A percentile compares a stretch with the other conserved stretches of the same genome.
Evolutionary conservation across 1,284 basidiomycete genomes (phyloP).

Genomic region (Irpex rosettiformis): DNA sequence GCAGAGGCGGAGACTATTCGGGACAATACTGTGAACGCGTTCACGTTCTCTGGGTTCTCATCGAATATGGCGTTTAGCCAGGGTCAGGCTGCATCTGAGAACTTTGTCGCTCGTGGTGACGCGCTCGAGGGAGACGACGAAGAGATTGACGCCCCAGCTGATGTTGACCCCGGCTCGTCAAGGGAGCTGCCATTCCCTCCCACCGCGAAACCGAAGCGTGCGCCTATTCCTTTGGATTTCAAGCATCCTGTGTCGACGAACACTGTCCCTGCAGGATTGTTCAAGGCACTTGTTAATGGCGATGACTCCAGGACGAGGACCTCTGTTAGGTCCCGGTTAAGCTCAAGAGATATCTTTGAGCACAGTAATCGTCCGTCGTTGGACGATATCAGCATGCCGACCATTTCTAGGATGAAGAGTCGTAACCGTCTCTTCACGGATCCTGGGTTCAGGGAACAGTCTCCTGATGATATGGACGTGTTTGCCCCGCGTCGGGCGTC

Average conservation of each 20-base stretch:
- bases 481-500: slow-evolving; percentile 56
- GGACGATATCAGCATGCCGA: slow-evolving; percentile 66
- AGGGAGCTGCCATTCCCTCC: slow-evolving; percentile 33
- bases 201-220: slow-evolving; percentile 52
- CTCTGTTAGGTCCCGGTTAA: slow-evolving; percentile 67
- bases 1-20: slow-evolving; percentile 24
- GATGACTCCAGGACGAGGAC: slow-evolving; percentile 63
- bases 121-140: slow-evolving; percentile 24
- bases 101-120: slow-evolving; percentile 18
- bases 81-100: slow-evolving; percentile 13
- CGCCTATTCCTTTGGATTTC: slow-evolving; percentile 79
- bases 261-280: slow-evolving; percentile 77
- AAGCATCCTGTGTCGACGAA: slow-evolving; percentile 68
- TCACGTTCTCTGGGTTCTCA: slow-evolving; percentile 58
- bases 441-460: slow-evolving; percentile 37
- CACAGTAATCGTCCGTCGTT: slow-evolving; percentile 65
- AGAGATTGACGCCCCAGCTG: slow-evolving; percentile 10
- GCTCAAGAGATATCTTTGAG: slow-evolving; percentile 61
- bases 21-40: slow-evolving; percentile 48
- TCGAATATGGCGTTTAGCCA: slow-evolving; percentile 13
- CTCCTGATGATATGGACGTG: slow-evolving; percentile 33
- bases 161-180: slow-evolving; percentile 16
- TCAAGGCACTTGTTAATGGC: slow-evolving; percentile 68
- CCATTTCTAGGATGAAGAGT: slow-evolving; percentile 58
- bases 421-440: slow-evolving; percentile 52